Percentiles rank a stretch among this genome's conserved stretches.
These are phyloP conservation scores for Macrophomina pseudophaseolina DNA, from an alignment of 2,329 filamentous ascomycete genomes.

Conservation along the genomic window DNA sequence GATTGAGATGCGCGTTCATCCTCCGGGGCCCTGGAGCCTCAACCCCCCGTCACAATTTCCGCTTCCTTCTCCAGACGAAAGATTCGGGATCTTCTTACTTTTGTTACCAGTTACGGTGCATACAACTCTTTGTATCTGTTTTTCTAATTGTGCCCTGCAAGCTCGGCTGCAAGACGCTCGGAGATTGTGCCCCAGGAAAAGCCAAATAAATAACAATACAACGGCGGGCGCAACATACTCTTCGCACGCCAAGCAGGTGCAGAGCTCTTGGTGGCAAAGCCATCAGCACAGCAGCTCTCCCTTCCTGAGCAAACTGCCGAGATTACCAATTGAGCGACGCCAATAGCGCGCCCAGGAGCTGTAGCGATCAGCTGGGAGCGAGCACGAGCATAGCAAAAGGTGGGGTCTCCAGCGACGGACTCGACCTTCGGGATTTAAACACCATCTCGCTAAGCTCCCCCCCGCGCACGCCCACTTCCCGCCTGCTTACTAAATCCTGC, in stretches of 20 bases:
- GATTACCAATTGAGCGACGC: not conserved
- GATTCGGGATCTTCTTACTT: too few species aligned
- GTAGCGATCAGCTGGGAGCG: constrained; percentile 1
- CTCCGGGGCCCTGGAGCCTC: not conserved
- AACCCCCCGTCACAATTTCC: too few species aligned
- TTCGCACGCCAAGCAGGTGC: too few species aligned
- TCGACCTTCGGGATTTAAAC: not conserved
- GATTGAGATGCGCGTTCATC: not conserved
- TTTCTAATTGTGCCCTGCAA: too few species aligned
- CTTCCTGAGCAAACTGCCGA: constrained; percentile 12
- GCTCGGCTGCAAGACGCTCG: too few species aligned
- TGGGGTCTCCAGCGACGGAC: not conserved
- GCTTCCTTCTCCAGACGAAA: too few species aligned
- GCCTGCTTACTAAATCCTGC: not conserved
- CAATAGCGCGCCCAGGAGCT: not conserved
- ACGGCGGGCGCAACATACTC: too few species aligned
- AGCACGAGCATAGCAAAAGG: not conserved
- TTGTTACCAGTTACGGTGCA: too few species aligned
- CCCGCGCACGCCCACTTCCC: constrained; percentile 19
- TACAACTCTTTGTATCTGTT: too few species aligned
- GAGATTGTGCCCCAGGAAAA: too few species aligned
- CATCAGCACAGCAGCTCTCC: not conserved
- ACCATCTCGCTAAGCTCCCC: not conserved
- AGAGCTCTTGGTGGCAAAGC: too few species aligned
- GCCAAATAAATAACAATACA: too few species aligned